phyloP scores from a whole-genome alignment of 148 eudicot species.

The Polygonum aviculare region DNA sequence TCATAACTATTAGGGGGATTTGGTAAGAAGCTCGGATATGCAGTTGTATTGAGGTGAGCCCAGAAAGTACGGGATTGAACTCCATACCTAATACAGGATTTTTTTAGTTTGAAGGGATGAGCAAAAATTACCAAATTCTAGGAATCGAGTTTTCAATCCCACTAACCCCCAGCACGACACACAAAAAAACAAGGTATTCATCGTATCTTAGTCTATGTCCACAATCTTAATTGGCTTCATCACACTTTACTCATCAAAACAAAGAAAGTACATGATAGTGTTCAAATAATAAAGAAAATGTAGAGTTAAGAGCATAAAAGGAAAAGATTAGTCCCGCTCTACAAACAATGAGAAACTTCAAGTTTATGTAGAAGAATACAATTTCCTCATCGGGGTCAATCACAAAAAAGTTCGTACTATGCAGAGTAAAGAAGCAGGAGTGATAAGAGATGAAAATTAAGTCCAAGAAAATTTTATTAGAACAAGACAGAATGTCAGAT shows the following conservation, averaged over 20 bases:
- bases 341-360: neutral
- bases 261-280: too few species aligned
- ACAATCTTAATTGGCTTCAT: too few species aligned
- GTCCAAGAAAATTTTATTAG: neutral
- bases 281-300: too few species aligned
- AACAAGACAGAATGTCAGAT: neutral
- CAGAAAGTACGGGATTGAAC: neutral
- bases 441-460: neutral
- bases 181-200: neutral
- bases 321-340: neutral
- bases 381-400: neutral
- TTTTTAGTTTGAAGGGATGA: neutral
- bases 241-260: too few species aligned
- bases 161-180: too few species aligned
- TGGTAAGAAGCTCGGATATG: neutral
- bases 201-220: neutral
- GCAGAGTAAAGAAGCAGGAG: neutral
- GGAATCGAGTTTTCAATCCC: neutral
- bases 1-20: neutral
- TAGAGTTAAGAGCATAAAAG: too few species aligned
- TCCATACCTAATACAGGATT: neutral
- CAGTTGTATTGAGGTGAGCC: neutral
- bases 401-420: neutral
- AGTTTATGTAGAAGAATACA: neutral
- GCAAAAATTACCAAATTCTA: neutral